Conservation (phyloP, 1,284 basidiomycete species). For the Trichosporon asahii region DNA sequence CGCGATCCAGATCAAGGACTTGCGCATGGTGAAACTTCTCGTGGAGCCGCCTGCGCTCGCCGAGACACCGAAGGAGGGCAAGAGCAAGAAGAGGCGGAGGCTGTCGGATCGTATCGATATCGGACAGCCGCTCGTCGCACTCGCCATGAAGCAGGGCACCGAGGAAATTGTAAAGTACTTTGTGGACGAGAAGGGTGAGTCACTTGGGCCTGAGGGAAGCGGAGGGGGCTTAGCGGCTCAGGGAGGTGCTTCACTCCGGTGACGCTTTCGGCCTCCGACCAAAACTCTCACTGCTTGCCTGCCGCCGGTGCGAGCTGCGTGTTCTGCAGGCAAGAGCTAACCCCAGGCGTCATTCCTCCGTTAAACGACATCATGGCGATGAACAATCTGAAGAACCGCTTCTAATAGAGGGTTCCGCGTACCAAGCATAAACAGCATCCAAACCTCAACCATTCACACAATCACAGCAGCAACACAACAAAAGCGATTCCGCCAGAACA, state of each 20-base stretch:
- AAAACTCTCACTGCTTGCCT: not conserved
- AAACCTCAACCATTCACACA: not conserved
- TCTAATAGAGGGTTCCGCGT: not conserved
- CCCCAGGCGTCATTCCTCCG: slow-evolving; percentile 18
- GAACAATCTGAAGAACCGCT: slow-evolving; percentile 5
- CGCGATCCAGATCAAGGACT: slow-evolving; percentile 65
- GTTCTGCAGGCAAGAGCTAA: not conserved
- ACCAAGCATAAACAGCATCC: not conserved
- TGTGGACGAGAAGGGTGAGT: slow-evolving; percentile 64
- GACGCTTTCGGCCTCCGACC: too few species aligned
- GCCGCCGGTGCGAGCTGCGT: too few species aligned
- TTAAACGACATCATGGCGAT: slow-evolving; percentile 21
- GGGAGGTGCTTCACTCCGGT: too few species aligned
- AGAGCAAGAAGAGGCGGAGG: slow-evolving; percentile 22
- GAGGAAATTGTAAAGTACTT: slow-evolving; percentile 69
- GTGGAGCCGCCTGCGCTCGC: slow-evolving; percentile 57
- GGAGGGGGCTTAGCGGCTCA: too few species aligned
- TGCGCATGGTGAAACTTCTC: slow-evolving; percentile 66
- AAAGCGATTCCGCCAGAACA: not conserved
- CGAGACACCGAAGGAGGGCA: slow-evolving; percentile 23
- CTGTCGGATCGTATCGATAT: slow-evolving; percentile 31
- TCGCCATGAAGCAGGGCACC: slow-evolving; percentile 54
- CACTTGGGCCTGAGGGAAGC: too few species aligned
- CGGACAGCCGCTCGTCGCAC: slow-evolving; percentile 33
- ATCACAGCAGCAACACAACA: not conserved